Evolutionary conservation across 2,329 filamentous ascomycete species (phyloP).

Genomic region (Aspergillus hortae): DNA sequence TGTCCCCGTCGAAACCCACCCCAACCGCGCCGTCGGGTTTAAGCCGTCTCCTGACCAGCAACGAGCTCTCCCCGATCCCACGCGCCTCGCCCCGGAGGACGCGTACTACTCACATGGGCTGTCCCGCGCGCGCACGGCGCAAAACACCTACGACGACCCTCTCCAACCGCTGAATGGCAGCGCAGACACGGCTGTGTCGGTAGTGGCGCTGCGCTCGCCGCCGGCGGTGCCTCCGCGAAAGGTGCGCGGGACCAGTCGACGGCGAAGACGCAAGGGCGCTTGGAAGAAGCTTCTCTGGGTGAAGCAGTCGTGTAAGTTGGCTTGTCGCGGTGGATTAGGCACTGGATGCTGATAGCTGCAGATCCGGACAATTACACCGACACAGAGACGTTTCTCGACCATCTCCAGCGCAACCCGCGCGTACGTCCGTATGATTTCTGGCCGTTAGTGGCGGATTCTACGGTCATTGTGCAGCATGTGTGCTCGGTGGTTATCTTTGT

Average conservation of each 20-base stretch:
- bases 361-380: conserved; percentile 99
- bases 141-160: conserved; percentile 35
- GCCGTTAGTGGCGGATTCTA: conserved; percentile 91
- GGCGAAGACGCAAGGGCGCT: conserved; percentile 64
- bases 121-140: conserved; percentile 48
- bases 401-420: conserved; percentile 89
- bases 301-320: conserved; percentile 77
- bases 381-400: conserved; percentile 91
- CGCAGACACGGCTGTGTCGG: conserved; percentile 38
- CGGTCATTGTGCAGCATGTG: conserved; percentile 94
- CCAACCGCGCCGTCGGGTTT: conserved; percentile 37
- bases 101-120: conserved; percentile 66
- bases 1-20: conserved; percentile 46
- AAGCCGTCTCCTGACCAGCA: conserved; percentile 31
- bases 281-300: conserved; percentile 99
- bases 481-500: conserved; percentile 93
- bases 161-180: conserved; percentile 35
- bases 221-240: conserved; percentile 38
- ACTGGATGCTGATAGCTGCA: conserved; percentile 31
- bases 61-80: conserved; percentile 54
- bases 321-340: neutral
- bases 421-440: conserved; percentile 97
- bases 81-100: conserved; percentile 77
- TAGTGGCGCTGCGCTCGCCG: conserved; percentile 41
- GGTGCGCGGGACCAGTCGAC: conserved; percentile 58